Percentiles rank a stretch among this genome's conserved stretches.
These are phyloP conservation scores for Arctium lappa DNA, from an alignment of 129 eudicot genomes.

Conservation along the genomic window DNA sequence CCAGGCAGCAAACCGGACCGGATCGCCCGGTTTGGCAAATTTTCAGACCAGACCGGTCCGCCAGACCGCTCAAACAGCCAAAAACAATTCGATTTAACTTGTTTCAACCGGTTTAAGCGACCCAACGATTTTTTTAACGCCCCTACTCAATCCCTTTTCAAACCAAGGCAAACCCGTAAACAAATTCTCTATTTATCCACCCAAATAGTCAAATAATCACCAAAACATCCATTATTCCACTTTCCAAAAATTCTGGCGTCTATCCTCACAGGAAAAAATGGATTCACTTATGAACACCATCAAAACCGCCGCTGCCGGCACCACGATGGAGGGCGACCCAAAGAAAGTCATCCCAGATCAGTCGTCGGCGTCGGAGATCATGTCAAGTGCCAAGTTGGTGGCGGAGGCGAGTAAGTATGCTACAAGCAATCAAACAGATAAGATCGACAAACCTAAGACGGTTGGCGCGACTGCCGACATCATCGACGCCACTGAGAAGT, in stretches of 20 bases:
- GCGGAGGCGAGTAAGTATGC: constrained; percentile 57
- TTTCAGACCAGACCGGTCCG: too few relatives aligned
- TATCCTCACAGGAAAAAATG: constrained; percentile 1
- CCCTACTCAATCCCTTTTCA: constrained; percentile 3
- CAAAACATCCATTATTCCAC: neutral
- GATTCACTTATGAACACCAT: constrained; percentile 19
- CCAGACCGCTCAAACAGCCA: too few relatives aligned
- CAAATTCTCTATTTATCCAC: constrained; percentile 2
- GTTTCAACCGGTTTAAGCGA: too few relatives aligned
- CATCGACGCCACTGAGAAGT: constrained; percentile 42
- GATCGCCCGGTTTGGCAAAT: too few relatives aligned
- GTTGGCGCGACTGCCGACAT: constrained; percentile 67
- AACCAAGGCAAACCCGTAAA: constrained; percentile 16
- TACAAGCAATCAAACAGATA: constrained; percentile 36
- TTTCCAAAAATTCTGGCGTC: neutral
- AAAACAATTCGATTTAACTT: too few relatives aligned
- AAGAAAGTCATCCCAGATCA: constrained; percentile 17
- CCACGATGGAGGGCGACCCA: constrained; percentile 14
- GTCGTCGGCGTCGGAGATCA: constrained; percentile 27
- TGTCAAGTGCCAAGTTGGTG: constrained; percentile 46
- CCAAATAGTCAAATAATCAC: neutral
- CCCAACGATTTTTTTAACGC: too few relatives aligned
- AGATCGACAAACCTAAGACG: constrained; percentile 48
- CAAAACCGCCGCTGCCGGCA: constrained; percentile 22
- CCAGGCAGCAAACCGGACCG: too few relatives aligned